A percentile compares a stretch with the other conserved stretches of the same genome.
These are phyloP conservation scores for Alternaria sp. DNA, from an alignment of 2,329 filamentous ascomycete genomes.

Conservation along the genomic window DNA sequence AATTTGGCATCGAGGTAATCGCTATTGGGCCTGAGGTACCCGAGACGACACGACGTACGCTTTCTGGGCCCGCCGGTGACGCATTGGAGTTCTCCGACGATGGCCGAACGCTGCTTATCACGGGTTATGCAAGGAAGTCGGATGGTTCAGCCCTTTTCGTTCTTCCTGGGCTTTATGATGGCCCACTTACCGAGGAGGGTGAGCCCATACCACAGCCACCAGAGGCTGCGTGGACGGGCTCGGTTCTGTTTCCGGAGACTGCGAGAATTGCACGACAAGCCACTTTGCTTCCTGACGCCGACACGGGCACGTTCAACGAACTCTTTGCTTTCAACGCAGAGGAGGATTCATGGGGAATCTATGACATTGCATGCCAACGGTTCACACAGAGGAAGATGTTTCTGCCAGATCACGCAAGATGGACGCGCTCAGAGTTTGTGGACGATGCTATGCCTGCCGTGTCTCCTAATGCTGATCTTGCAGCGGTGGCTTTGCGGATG, in stretches of 20 bases:
- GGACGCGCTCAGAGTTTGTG: constrained; percentile 51
- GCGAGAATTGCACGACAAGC: constrained; percentile 51
- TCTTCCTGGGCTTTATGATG: constrained; percentile 51
- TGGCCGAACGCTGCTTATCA: constrained; percentile 51
- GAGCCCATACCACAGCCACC: constrained; percentile 48
- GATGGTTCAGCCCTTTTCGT: constrained; percentile 50
- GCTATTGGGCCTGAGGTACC: constrained; percentile 71
- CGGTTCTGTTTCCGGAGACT: constrained; percentile 54
- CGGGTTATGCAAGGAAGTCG: constrained; percentile 48
- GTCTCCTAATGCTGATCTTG: constrained; percentile 49
- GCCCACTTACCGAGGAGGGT: constrained; percentile 52
- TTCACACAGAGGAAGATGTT: constrained; percentile 53
- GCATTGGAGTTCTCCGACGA: constrained; percentile 52
- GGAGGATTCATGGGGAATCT: constrained; percentile 53
- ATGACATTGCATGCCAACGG: constrained; percentile 49
- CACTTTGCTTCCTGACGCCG: constrained; percentile 50
- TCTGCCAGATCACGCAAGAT: constrained; percentile 49
- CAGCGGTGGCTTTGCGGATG: constrained; percentile 51
- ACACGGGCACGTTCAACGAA: constrained; percentile 51
- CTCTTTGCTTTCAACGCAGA: constrained; percentile 54
- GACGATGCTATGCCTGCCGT: constrained; percentile 54
- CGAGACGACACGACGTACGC: constrained; percentile 46
- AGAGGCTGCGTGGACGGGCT: constrained; percentile 50
- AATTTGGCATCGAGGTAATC: constrained; percentile 88
- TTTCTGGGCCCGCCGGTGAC: constrained; percentile 50